These are phyloP conservation scores for Cutaneotrichosporon spelunceum DNA, from an alignment of 1,284 basidiomycete genomes.

Conservation along the genomic window DNA sequence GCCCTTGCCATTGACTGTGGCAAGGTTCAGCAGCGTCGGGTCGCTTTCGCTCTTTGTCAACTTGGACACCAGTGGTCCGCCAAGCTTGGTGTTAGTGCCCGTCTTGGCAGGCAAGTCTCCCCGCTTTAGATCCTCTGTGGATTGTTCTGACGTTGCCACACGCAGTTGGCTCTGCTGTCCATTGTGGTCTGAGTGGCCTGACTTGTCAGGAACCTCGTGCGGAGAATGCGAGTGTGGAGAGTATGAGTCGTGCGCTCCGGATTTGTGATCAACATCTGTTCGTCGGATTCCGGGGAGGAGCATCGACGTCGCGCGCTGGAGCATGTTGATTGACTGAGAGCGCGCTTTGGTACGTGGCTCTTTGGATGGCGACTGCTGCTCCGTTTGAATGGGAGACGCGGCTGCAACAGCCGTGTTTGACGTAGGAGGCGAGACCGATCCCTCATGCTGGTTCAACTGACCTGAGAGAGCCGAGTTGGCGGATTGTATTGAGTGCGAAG, in stretches of 20 bases:
- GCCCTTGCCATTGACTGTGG: not conserved
- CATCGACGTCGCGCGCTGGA: conserved; percentile 84
- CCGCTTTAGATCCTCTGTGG: conserved; percentile 9
- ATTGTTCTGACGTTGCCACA: not conserved
- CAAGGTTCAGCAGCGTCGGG: conserved; percentile 9
- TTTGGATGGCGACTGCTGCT: conserved; percentile 25
- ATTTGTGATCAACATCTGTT: conserved; percentile 23
- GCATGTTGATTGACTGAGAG: conserved; percentile 83
- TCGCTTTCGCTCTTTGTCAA: conserved; percentile 33
- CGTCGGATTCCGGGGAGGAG: conserved; percentile 54
- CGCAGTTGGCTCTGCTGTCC: conserved; percentile 11
- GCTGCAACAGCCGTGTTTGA: not conserved
- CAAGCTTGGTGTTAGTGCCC: not conserved
- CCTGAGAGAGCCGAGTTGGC: not conserved
- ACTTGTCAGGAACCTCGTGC: not conserved
- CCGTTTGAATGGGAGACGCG: conserved; percentile 12
- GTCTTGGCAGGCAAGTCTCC: conserved; percentile 40
- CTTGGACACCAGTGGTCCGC: conserved; percentile 13
- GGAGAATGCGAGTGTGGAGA: not conserved
- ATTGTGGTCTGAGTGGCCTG: conserved; percentile 8
- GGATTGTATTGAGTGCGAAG: not conserved
- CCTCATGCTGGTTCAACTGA: not conserved
- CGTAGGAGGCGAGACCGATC: not conserved
- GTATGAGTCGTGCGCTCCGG: not conserved
- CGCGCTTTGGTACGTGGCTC: conserved; percentile 57